These are phyloP conservation scores for Fomitopsis palustris DNA, from an alignment of 1,284 basidiomycete genomes.

Conservation along the genomic window DNA sequence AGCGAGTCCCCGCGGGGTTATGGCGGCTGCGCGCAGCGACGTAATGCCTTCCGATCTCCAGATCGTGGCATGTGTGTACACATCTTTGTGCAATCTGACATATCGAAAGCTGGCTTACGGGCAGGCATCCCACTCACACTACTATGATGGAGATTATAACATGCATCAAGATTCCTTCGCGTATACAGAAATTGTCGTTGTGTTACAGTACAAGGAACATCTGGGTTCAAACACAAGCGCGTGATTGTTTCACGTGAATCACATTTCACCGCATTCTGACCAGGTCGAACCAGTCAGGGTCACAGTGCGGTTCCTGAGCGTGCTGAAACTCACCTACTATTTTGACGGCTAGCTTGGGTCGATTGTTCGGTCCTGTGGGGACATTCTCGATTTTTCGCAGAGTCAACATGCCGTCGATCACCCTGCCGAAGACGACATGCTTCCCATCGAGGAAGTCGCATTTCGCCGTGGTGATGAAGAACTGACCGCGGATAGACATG, in stretches of 20 bases:
- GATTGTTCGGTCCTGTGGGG: slow-evolving; percentile 82
- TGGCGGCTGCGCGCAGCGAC: not conserved
- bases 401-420: slow-evolving; percentile 83
- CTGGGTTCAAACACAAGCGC: no score
- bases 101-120: not conserved
- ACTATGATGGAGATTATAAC: no score
- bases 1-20: no score
- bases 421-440: slow-evolving; percentile 89
- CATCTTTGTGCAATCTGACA: not conserved
- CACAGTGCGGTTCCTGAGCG: not conserved
- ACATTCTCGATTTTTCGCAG: slow-evolving; percentile 95
- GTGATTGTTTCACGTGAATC: no score
- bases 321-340: slow-evolving; percentile 61
- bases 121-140: no score
- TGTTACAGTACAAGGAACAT: not conserved
- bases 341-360: slow-evolving; percentile 82
- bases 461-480: slow-evolving; percentile 94
- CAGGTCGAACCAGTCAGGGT: not conserved
- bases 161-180: no score
- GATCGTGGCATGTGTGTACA: not conserved
- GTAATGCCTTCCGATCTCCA: not conserved
- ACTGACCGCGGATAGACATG: slow-evolving; percentile 43
- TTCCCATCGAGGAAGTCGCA: slow-evolving; percentile 92
- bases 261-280: slow-evolving; percentile 60
- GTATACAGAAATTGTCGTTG: no score